phyloP scores from a whole-genome alignment of 257 asterid species.

The Fraxinus quadrangulata region DNA sequence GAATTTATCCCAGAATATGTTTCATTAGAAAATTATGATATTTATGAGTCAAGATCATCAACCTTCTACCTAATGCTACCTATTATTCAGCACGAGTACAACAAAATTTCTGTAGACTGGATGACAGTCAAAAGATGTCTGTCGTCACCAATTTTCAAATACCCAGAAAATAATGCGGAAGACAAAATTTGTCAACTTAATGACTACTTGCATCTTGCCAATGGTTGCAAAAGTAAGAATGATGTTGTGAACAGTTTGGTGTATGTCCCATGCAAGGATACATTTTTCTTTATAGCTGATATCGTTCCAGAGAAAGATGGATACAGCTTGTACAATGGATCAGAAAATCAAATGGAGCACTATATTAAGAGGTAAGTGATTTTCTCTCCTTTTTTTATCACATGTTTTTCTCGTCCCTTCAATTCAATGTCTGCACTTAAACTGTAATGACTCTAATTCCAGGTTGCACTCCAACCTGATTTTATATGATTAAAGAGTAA shows the following conservation, averaged over 20 bases:
- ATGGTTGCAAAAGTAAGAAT: slow-evolving; percentile 54
- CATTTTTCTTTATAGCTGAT: slow-evolving; percentile 77
- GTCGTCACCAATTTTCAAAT: slow-evolving; percentile 75
- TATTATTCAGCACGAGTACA: slow-evolving; percentile 41
- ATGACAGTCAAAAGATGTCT: slow-evolving; percentile 66
- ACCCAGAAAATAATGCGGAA: slow-evolving; percentile 32
- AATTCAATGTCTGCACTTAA: not conserved
- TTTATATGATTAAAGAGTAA: not conserved
- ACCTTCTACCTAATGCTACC: slow-evolving; percentile 89
- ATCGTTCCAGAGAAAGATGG: slow-evolving; percentile 54
- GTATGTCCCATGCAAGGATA: slow-evolving; percentile 70
- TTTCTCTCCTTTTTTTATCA: slow-evolving; percentile 9
- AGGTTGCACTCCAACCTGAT: not conserved
- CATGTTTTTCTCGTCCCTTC: slow-evolving; percentile 21
- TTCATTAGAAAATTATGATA: slow-evolving; percentile 49
- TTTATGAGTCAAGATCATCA: slow-evolving; percentile 43
- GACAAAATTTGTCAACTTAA: slow-evolving; percentile 40
- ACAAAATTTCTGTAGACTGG: slow-evolving; percentile 80
- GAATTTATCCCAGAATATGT: slow-evolving; percentile 63
- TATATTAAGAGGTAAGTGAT: slow-evolving; percentile 64
- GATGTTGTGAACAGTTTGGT: slow-evolving; percentile 81
- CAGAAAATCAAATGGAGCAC: slow-evolving; percentile 67
- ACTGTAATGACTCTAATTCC: not conserved
- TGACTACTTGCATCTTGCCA: slow-evolving; percentile 63
- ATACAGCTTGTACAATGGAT: slow-evolving; percentile 49